Evolutionary conservation across 2,329 filamentous ascomycete species (phyloP), one percentile per base, ranked within the genome.

Genomic region (Cladosporium cucumerinum): DNA sequence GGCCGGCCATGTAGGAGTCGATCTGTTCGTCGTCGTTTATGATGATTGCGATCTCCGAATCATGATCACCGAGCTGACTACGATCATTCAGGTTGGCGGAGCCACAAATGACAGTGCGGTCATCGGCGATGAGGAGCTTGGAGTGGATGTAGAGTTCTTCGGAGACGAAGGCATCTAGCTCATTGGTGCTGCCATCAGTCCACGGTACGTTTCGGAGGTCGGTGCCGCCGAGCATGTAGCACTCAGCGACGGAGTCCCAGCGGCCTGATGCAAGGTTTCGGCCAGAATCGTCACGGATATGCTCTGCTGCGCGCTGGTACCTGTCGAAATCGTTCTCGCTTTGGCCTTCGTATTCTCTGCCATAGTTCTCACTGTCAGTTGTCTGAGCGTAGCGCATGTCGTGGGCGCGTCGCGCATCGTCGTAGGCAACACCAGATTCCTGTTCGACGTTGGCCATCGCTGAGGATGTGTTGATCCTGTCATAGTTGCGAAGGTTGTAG

Each of bases 31-130:
- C n/a, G n/a, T 46, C 92, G 75, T 95, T 89, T 72, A 97, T 91
- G 65, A 96, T 84, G 68, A 96, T 90, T n/a, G 92, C 92, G 63
- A 97, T 92, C 75, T 97, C 93, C 0, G 88, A 92, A 78, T 96
- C 93, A 77, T 95, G 92, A 65, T 86, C 84, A 39, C 92, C 92
- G 4, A 96, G 85, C 79, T 97, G 91, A 3, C 89, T 93, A 63
- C 86, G 82, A 70, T 88, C 87, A 71, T 90, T 89, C 71, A 90
- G 80, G 70, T 90, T 89, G 26, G 87, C 86, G 63, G 85, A 92
- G 67, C 93, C 92, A 75, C 90, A 93, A 69, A 96, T 93, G 65
- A 92, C 90, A 58, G 90, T 83, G 8, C 86, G 84, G 75, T 96
- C 93, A 73, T 96, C 92, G 52, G 89, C 91, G 66, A 96, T 95